Conservation (phyloP, 345 rosid species). For the Diplotaxis tenuifolia region DNA sequence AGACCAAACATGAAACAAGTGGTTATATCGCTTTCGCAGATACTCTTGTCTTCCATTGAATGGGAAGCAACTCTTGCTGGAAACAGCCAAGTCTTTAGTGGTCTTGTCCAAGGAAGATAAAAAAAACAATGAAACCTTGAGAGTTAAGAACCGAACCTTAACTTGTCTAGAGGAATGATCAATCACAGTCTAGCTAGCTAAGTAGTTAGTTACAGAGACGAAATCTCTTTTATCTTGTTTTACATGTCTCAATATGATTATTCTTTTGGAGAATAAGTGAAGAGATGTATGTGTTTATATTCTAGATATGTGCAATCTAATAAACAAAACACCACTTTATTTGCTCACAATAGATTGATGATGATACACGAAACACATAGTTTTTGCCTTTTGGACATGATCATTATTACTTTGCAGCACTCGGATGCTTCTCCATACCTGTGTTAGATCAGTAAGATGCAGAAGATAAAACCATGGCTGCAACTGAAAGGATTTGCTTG, state of each 20-base stretch:
- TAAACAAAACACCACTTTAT: neutral
- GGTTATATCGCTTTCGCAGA: constrained; percentile 84
- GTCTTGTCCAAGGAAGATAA: constrained; percentile 95
- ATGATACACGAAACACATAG: neutral
- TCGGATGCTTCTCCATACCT: neutral
- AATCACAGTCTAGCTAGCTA: constrained; percentile 13
- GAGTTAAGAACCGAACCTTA: constrained; percentile 10
- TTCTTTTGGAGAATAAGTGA: constrained; percentile 24
- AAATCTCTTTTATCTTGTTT: neutral
- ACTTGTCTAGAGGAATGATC: constrained; percentile 19
- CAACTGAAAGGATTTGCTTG: constrained; percentile 4
- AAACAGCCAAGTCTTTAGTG: constrained; percentile 93
- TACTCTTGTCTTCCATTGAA: constrained; percentile 83
- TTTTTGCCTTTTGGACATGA: neutral
- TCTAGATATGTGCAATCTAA: constrained; percentile 8
- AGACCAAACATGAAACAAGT: constrained; percentile 98
- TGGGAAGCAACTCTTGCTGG: constrained; percentile 99
- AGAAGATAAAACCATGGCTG: constrained; percentile 25
- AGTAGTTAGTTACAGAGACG: constrained; percentile 8
- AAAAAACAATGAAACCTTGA: neutral
- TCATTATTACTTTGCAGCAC: neutral
- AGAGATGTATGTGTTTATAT: constrained; percentile 22
- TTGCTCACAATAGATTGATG: constrained; percentile 1
- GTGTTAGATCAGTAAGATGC: neutral
- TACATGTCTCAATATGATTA: constrained; percentile 7